Base-by-base conservation (phyloP, 176 grass and related monocot species). In the Stipa capillata region DNA sequence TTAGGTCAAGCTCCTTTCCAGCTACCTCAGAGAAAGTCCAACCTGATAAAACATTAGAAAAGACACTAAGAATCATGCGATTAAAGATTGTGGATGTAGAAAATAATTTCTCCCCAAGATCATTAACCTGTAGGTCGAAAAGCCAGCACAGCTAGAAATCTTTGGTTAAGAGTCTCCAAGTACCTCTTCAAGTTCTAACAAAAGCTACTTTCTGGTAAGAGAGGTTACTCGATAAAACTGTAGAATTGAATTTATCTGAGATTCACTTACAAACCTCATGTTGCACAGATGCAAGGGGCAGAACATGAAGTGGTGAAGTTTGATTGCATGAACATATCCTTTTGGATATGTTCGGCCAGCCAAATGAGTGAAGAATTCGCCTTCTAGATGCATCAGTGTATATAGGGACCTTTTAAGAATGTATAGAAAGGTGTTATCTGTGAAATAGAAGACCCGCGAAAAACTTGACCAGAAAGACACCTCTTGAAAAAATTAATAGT, bases 121-220 rank as follows among this genome's bases (percentile, higher is more conserved):
- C 27, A 54, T 29, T 62, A 25, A 94, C 92, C 92, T 94, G 92
- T 94, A 58, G 92, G 92, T 5, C 89, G 76, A 83, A 94, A 94
- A 81, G 92, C 92, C 12, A 94, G 78, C 55, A 94, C 78, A 49
- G 86, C 59, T 84, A 60, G 29, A 76, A 85, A 90, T 82, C 37
- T 84, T 76, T 90, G 84, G 23, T 88, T 70, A 73, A 82, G 72
- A 70, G 82, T 90, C 77, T 65, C 77, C 85, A 90, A 51, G 32
- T 93, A 93, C 7, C 72, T 87, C 49, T 77, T 87, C 74, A 94
- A 79, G 44, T 87, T 94, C 89, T 91, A 50, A 50, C n/a, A 87
- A 54, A 78, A 35, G 33, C 16, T 20, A 77, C 13, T 54, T 57
- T 52, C 8, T 49, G 50, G 72, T 83, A 28, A 85, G 56, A 65